Base-by-base conservation (phyloP, 2,329 filamentous ascomycete species). In the Didymella arachidicola region DNA sequence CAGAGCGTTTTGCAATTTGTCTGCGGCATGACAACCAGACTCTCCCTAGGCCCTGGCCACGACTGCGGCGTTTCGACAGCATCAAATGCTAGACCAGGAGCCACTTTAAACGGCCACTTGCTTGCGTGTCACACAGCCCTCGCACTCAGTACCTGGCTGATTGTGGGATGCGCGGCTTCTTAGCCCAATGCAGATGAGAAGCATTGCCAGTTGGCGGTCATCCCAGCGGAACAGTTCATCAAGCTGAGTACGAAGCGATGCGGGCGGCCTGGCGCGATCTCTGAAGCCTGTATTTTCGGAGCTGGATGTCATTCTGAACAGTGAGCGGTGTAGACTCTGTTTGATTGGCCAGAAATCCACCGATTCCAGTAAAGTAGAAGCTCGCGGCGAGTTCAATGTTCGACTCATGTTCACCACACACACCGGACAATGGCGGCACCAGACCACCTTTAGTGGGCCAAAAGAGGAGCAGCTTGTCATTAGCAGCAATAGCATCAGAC, bases 301-400 rank as follows among this genome's bases (percentile, higher is more conserved):
- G 53, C 34, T 36, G 32, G 19, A 39, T 52, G 57, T 59, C 57
- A 59, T 47, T 65, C 2, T 68, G 65, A 64, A 47, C 60, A 67
- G 67, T 62, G 66, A 69, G 74, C 74, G 74, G 74, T 77, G 73
- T 74, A 58, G 71, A 55, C 64, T 51, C 50, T 44, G 10, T 29
- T 38, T 59, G 50, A 62, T 67, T 64, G 65, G 63, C 53, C 16
- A 25, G 32, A 4, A 53, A 53, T 29, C 58, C 57, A 57, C 56
- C 46, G 22, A 46, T 51, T 26, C 8, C 38, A 49, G 38, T 53
- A 38, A 47, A 51, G 50, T 14, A 46, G 41, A 30, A 18, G 32
- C 22, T 51, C 32, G 18, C 27, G 51, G 41, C 56, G 45, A 50
- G 41, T 49, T 32, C 27, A 45, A 47, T 50, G 26, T 46, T 59